Evolutionary conservation across 2,329 filamentous ascomycete genomes (phyloP), one percentile per base, ranked within the genome.

Genomic region (Phaeophleospora eucalypticola): DNA sequence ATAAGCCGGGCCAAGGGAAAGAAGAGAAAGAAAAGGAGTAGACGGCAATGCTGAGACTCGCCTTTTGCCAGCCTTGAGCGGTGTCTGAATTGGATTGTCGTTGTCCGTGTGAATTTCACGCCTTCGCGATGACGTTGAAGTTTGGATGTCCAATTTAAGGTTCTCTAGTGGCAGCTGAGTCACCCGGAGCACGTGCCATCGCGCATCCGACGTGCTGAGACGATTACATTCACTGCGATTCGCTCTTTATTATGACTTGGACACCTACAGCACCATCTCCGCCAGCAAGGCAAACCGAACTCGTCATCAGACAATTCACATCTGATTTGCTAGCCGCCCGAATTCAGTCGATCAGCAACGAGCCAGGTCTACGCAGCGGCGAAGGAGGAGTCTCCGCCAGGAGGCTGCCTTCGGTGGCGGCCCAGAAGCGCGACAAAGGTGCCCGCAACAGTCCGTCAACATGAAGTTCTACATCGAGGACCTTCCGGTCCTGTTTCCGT

Each of bases 391-490:
- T 29, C 24, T 29, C 24, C 24, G 24, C 24, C 6, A 29, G 24
- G 24, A 29, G 24, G 24, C 24, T 29, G 24, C 24, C 24, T 29
- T 29, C 24, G 24, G 24, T 29, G 24, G 24, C 24, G 24, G 24
- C 12, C 24, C 12, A 7, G 24, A 29, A 12, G 24, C 24, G 24
- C 24, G 24, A 29, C 24, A 29, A 12, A 29, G 24, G 12, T 29
- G 7, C 6, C 24, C 24, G 24, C 24, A 29, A 29, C 24, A 29
- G 6, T n/a, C 36, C 8, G 36, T 10, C 15, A 37, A 37, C 9
- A 89, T 89, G 85, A 87, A 82, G 75, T 89, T 89, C 74, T 81
- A 83, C 64, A 88, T 89, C 62, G 85, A 87, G 79, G 81, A 84
- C 63, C 75, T 87, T 36, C 81, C 81, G 32, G 77, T 87, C 53